Base-by-base conservation (phyloP, 352 stramenopile species). In the Phytophthora megakarya region DNA sequence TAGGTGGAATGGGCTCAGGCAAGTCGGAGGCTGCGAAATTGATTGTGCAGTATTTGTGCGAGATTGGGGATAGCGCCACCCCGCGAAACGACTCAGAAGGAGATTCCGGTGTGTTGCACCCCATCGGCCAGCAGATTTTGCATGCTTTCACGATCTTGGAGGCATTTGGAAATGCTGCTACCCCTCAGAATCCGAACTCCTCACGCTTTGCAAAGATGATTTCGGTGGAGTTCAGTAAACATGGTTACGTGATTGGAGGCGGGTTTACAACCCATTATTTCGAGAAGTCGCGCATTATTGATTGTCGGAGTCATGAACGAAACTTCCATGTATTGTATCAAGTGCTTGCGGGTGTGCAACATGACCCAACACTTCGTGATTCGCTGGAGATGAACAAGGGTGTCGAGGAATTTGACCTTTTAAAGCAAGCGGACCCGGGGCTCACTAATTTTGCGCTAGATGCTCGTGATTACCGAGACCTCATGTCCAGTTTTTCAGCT, bases 261-360 rank as follows among this genome's bases (percentile, higher is more conserved):
- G 82, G 81, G 0, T 89, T 93, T 61, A 93, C 81, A 46, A 93
- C 79, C 9, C 81, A 94, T 61, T 92, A 88, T 55, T 89, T 95
- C 50, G 83, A 95, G 60, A 89, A 89, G 38, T 89, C 75, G 1
- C 84, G 92, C n/a, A 75, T 98, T 1, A 86, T 97, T 58, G 70
- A 87, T 10, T 77, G 80, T 30, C 75, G 81, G 5, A 75, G 70
- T 9, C 76, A 84, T 26, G 92, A 98, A 54, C 85, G 94, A 15
- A 98, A 97, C 66, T 98, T 98, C 49, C 94, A 98, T 65, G 82
- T 97, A 16, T 97, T 98, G 55, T 98, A 98, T 68, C 90, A 98
- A 64, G 68, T 98, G 1, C 72, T 96, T 13, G 78, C 83, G 0
- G 89, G 84, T 16, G 75, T 92, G 8, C 78, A 90, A 32, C 76